A percentile compares a stretch with the other conserved stretches of the same genome.
Conservation (phyloP, 352 stramenopile genomes). For the Phytopythium aichiense region DNA sequence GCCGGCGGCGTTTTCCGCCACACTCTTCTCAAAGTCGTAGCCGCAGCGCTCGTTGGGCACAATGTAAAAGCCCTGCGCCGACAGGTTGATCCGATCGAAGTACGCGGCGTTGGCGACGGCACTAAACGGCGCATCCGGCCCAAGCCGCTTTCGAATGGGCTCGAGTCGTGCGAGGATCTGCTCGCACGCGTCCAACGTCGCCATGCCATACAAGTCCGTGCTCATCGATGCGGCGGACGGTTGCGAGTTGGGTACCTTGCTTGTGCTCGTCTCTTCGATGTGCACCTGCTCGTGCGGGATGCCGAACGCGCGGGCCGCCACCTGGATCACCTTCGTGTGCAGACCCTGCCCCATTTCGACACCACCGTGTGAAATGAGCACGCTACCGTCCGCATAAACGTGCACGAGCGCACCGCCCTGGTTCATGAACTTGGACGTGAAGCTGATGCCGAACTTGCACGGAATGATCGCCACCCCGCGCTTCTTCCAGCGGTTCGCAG, state of each 20-base stretch:
- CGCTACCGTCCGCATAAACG: constrained; percentile 94
- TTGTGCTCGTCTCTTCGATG: constrained; percentile 93
- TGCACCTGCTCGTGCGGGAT: constrained; percentile 92
- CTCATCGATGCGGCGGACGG: constrained; percentile 94
- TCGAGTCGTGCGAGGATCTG: constrained; percentile 91
- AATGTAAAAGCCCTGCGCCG: constrained; percentile 95
- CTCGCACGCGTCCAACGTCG: constrained; percentile 93
- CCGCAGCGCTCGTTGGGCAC: constrained; percentile 89
- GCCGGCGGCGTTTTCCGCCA: constrained; percentile 86
- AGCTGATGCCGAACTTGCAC: constrained; percentile 95
- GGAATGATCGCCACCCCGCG: constrained; percentile 83
- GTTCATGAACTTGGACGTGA: constrained; percentile 97
- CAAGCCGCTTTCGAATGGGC: constrained; percentile 79
- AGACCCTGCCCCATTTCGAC: constrained; percentile 98
- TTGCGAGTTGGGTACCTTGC: constrained; percentile 94
- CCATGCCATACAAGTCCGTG: constrained; percentile 97
- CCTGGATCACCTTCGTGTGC: constrained; percentile 93
- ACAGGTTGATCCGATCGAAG: constrained; percentile 92
- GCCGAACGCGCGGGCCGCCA: constrained; percentile 89
- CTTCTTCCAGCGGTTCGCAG: constrained; percentile 89
- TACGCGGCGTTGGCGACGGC: constrained; percentile 88
- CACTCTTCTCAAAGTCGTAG: constrained; percentile 90
- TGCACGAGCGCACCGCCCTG: constrained; percentile 94
- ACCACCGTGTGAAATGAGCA: constrained; percentile 93
- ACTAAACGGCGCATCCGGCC: constrained; percentile 65